Base-by-base conservation (phyloP, 1,284 basidiomycete genomes). In the Microbotryomycetes sp. region DNA sequence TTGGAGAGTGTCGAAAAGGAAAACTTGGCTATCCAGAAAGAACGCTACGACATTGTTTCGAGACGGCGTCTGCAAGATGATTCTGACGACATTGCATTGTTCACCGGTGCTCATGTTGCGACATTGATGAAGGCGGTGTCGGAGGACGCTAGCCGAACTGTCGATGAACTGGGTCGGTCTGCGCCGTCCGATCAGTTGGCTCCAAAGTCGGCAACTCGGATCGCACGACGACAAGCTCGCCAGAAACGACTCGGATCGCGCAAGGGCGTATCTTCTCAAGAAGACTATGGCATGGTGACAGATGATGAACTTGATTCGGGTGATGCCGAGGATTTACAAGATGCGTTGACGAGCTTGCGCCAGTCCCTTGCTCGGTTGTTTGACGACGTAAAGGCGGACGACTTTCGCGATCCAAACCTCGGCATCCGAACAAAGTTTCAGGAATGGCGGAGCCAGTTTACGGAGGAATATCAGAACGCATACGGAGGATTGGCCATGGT, bases 401-500 rank as follows among this genome's bases (percentile, higher is more conserved):
- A 92, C 68, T 96, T 94, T 75, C 78, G 80, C 52, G 84, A 94
- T 73, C 91, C 92, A 0, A 80, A 79, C n/a, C 79, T 82, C 56
- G 91, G 89, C 0, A 73, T 88, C 15, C 80, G 78, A 3, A 77
- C 79, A 64, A 81, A 87, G 75, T 97, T 94, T 76, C 83, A 81
- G 7, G 81, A 82, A 51, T 97, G 92, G 92, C 80, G 89, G 51
- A 78, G 81, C 56, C 79, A 78, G 64, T 91, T 87, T 70, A 78
- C 79, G 13, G 91, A 97, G 62, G 90, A 84, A 64, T 97, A 96
- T 76, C 78, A 81, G 2, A 85, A 86, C 52, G 92, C 92, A 4
- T 97, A 88, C 83, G 92, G 91, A 52, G 89, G 90, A 3, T 78
- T 96, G 50, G 89, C 87, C 0, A 81, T 94, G 59, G 86, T 94